phyloP scores from a whole-genome alignment of 2,329 filamentous ascomycete genomes.

The Pleochaeta shiraiana region DNA sequence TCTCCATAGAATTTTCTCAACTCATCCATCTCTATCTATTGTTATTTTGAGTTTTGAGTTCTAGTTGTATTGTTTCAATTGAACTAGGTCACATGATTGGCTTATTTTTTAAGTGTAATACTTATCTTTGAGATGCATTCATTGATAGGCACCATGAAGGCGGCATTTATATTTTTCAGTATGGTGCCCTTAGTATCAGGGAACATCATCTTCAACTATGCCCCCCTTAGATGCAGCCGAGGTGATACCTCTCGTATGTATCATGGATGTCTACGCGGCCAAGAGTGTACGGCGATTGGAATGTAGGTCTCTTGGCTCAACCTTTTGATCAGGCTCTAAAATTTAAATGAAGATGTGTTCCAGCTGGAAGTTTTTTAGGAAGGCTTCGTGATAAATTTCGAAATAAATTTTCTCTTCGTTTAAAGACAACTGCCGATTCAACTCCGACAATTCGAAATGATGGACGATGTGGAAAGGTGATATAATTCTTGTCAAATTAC shows the following conservation, averaged over 20 bases:
- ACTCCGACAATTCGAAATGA: constrained; percentile 10
- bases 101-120: not conserved
- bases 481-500: not conserved
- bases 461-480: constrained; percentile 15
- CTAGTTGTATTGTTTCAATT: not conserved
- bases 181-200: constrained; percentile 21
- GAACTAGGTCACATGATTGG: not conserved
- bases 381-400: no score
- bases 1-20: not conserved
- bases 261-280: constrained; percentile 17
- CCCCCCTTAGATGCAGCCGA: constrained; percentile 23
- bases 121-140: not conserved
- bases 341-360: constrained; percentile 12
- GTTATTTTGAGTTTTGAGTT: not conserved
- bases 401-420: constrained; percentile 8
- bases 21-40: not conserved
- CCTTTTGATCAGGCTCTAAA: not conserved
- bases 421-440: not conserved
- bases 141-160: not conserved
- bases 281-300: constrained; percentile 12
- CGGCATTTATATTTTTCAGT: constrained; percentile 8
- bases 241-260: constrained; percentile 12
- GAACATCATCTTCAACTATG: constrained; percentile 27
- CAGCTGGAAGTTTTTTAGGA: no score
- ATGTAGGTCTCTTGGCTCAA: constrained; percentile 12